phyloP scores from a whole-genome alignment of 2,329 filamentous ascomycete species.

The Diaporthe sp. region DNA sequence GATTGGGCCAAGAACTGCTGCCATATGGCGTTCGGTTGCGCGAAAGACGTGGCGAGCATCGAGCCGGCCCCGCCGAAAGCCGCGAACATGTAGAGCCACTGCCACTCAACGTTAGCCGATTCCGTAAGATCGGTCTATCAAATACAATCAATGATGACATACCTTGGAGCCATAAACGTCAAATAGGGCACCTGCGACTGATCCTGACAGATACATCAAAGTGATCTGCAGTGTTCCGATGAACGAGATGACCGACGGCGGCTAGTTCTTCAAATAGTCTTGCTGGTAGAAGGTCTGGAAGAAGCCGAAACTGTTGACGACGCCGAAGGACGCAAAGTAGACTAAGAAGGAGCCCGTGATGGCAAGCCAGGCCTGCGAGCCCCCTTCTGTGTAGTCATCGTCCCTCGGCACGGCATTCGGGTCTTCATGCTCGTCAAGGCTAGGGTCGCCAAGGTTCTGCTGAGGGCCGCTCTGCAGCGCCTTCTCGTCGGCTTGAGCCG shows the following conservation, averaged over 20 bases:
- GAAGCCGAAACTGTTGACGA: slow-evolving; percentile 53
- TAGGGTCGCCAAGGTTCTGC: background rate
- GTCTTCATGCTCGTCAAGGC: background rate
- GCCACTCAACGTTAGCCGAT: background rate
- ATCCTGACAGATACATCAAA: slow-evolving; percentile 50
- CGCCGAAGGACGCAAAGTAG: background rate
- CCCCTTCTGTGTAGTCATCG: background rate
- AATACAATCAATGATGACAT: background rate
- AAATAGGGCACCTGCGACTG: slow-evolving; percentile 56
- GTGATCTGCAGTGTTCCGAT: slow-evolving; percentile 58
- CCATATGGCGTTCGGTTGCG: background rate
- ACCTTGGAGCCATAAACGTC: slow-evolving; percentile 46
- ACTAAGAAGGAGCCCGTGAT: background rate
- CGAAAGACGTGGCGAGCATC: background rate
- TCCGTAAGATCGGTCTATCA: background rate
- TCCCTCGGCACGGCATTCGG: background rate
- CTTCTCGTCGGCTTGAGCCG: background rate
- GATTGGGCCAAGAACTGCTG: background rate
- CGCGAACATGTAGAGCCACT: background rate
- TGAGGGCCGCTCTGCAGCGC: background rate
- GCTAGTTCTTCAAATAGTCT: slow-evolving; percentile 47
- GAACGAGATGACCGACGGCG: slow-evolving; percentile 58
- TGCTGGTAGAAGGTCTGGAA: slow-evolving; percentile 60
- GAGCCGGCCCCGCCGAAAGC: background rate
- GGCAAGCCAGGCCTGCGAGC: background rate